A percentile compares a stretch with the other conserved stretches of the same genome.
phyloP scores from a whole-genome alignment of 345 rosid species.

The Gossypium longicalyx region DNA sequence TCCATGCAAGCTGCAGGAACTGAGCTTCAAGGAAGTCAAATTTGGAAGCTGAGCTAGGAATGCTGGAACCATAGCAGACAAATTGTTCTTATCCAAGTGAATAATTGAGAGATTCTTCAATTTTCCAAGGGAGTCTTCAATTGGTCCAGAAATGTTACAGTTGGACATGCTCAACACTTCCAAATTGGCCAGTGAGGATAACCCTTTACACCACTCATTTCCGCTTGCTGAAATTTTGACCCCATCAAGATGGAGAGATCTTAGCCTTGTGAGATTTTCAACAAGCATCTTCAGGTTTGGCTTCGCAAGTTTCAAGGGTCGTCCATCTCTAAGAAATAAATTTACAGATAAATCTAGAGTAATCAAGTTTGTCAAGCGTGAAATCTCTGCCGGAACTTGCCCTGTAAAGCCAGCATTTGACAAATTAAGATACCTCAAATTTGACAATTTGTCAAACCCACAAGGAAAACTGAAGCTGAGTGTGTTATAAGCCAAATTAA shows the following conservation, averaged over 20 bases:
- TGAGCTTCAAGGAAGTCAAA: slow-evolving; percentile 20
- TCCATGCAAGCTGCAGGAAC: slow-evolving; percentile 13
- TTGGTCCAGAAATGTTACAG: slow-evolving; percentile 32
- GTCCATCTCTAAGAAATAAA: background rate
- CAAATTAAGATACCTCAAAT: slow-evolving; percentile 27
- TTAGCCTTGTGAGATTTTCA: slow-evolving; percentile 16
- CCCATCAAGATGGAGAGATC: slow-evolving; percentile 28
- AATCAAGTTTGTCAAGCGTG: slow-evolving; percentile 22
- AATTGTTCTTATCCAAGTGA: slow-evolving; percentile 21
- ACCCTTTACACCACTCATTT: slow-evolving; percentile 27
- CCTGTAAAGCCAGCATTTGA: slow-evolving; percentile 40
- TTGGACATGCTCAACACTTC: slow-evolving; percentile 26
- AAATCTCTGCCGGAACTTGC: slow-evolving; percentile 34
- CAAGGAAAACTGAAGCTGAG: slow-evolving; percentile 1
- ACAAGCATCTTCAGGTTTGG: slow-evolving; percentile 28
- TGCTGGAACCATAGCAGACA: slow-evolving; percentile 21
- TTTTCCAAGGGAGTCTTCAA: slow-evolving; percentile 8
- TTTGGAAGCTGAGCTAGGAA: slow-evolving; percentile 22
- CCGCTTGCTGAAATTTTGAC: slow-evolving; percentile 20
- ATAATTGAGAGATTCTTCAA: slow-evolving; percentile 22
- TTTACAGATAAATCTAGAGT: slow-evolving; percentile 29
- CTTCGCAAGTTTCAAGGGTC: slow-evolving; percentile 17
- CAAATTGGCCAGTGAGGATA: slow-evolving; percentile 21
- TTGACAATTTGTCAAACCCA: slow-evolving; percentile 7
- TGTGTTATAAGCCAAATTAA: slow-evolving; percentile 22